Conservation (phyloP, 805 yeast genomes). For the Kluyveromyces wickerhamii region DNA sequence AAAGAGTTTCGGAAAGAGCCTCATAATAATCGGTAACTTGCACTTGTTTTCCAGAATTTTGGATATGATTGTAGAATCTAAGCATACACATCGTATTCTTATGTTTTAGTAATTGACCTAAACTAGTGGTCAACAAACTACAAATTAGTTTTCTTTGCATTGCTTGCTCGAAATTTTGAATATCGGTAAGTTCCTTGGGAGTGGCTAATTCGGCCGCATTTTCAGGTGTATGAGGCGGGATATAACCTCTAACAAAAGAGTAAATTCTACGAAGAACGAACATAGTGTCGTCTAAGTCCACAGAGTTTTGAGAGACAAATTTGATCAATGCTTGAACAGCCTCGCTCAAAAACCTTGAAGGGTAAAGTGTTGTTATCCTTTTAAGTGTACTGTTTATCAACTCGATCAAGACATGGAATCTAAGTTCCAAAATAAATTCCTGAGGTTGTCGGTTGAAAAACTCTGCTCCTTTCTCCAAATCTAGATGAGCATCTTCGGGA, state of each 20-base stretch:
- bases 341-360: conserved; percentile 73
- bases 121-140: conserved; percentile 48
- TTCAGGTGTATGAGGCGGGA: conserved; percentile 37
- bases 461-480: conserved; percentile 14
- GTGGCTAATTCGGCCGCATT: conserved; percentile 23
- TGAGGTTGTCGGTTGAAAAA: conserved; percentile 17
- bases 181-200: conserved; percentile 34
- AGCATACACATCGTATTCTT: conserved; percentile 9
- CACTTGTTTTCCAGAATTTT: conserved; percentile 15
- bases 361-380: conserved; percentile 60
- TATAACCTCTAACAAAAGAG: conserved; percentile 53
- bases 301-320: conserved; percentile 38
- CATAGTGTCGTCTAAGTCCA: conserved; percentile 27
- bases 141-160: conserved; percentile 61
- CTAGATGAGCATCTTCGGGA: conserved; percentile 7
- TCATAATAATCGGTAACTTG: conserved; percentile 18
- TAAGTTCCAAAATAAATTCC: conserved; percentile 39
- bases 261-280: conserved; percentile 56
- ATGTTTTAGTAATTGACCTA: conserved; percentile 34
- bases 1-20: conserved; percentile 30
- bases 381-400: conserved; percentile 50
- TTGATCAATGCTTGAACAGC: conserved; percentile 52
- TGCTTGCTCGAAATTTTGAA: conserved; percentile 47
- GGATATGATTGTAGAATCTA: conserved; percentile 24
- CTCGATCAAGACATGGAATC: conserved; percentile 62